Percentiles rank a stretch among this genome's conserved stretches.
These are phyloP conservation scores for Schoenoplectus triqueter DNA, from an alignment of 202 grass and related monocot species.

Conservation along the genomic window DNA sequence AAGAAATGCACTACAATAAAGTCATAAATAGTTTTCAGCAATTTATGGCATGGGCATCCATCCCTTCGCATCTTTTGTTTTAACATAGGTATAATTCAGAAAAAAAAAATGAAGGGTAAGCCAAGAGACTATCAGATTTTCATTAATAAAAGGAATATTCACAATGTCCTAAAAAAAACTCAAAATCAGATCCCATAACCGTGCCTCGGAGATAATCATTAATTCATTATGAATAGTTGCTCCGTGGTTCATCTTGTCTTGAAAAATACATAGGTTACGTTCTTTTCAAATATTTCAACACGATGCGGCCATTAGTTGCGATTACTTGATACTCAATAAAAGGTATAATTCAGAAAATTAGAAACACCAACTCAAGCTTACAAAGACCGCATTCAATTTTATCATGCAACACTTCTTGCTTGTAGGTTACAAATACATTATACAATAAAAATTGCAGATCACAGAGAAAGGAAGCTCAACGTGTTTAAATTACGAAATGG, in stretches of 20 bases:
- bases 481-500: background rate
- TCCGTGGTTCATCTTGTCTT: no score
- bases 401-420: background rate
- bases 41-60: background rate
- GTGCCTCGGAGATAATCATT: no score
- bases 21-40: background rate
- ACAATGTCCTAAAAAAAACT: no score
- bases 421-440: constrained; percentile 19
- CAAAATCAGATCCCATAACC: no score
- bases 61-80: background rate
- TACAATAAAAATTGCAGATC: constrained; percentile 1
- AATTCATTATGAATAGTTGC: no score
- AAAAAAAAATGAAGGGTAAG: no score
- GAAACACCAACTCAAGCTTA: background rate
- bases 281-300: no score
- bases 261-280: no score
- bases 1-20: background rate
- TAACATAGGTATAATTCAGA: background rate
- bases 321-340: no score
- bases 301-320: no score
- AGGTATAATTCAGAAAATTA: background rate
- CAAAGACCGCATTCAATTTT: background rate
- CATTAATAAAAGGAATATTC: no score
- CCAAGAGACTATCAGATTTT: no score
- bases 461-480: background rate